These are phyloP conservation scores for Pseudonitzschia multistriata DNA, from an alignment of 108 stramenopile species.

Conservation along the genomic window DNA sequence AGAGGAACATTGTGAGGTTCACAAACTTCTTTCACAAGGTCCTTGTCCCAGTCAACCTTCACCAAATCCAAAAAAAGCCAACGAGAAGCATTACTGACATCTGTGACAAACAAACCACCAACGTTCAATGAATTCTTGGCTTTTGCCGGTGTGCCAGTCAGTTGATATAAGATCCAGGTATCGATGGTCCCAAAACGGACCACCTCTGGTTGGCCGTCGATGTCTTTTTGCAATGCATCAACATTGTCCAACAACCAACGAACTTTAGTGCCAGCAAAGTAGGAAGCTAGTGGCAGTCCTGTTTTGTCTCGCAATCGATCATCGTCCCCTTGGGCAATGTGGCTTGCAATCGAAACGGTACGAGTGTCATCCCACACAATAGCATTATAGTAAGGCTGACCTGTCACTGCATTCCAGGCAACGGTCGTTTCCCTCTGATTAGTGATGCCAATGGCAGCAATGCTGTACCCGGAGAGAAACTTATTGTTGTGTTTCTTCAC, in stretches of 20 bases:
- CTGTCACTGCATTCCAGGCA: slow-evolving; percentile 91
- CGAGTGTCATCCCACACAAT: slow-evolving; percentile 98
- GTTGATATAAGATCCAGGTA: slow-evolving; percentile 90
- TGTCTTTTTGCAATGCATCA: slow-evolving; percentile 53
- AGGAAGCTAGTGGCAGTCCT: slow-evolving; percentile 93
- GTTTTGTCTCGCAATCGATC: slow-evolving; percentile 83
- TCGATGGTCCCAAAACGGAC: slow-evolving; percentile 96
- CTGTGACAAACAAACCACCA: slow-evolving; percentile 82
- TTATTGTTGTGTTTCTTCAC: slow-evolving; percentile 2
- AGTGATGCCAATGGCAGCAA: slow-evolving; percentile 87
- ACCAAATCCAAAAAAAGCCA: slow-evolving; percentile 92
- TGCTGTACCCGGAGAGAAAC: slow-evolving; percentile 9
- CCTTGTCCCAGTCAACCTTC: slow-evolving; percentile 83
- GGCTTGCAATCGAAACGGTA: slow-evolving; percentile 74
- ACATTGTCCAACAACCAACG: slow-evolving; percentile 93
- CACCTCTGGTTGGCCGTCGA: slow-evolving; percentile 35
- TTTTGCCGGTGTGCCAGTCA: slow-evolving; percentile 71
- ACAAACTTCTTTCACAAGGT: slow-evolving; percentile 65
- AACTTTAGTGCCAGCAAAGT: slow-evolving; percentile 97
- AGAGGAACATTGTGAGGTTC: slow-evolving; percentile 46
- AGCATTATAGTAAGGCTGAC: slow-evolving; percentile 90
- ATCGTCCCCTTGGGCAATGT: slow-evolving; percentile 59
- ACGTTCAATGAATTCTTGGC: slow-evolving; percentile 55
- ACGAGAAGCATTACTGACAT: slow-evolving; percentile 94
- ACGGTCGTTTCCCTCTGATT: slow-evolving; percentile 99